Base-by-base conservation (phyloP, 352 stramenopile genomes). In the Globisporangium yorkense region DNA sequence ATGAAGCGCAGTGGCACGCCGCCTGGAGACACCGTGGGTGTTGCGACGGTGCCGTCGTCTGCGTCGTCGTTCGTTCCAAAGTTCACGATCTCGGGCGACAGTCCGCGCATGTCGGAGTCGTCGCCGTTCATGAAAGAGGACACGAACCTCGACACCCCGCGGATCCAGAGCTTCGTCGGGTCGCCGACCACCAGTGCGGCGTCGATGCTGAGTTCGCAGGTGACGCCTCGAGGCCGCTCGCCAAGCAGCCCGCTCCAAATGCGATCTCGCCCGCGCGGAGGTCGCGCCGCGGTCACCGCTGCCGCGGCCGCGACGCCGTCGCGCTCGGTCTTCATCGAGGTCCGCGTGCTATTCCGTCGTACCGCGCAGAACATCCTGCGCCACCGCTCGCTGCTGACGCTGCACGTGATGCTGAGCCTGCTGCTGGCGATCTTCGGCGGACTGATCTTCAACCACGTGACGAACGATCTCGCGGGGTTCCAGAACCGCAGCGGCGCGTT, bases 401-500 rank as follows among this genome's bases (percentile, higher is more conserved):
- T 90, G 35, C 81, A 92, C 50, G 57, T 92, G 53, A 44, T 66
- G 13, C 59, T 92, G 55, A 88, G 77, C 29, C 48, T 89, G 3
- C 57, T 68, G 40, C 66, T 94, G 13, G 81, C 73, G 43, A 59
- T 94, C 9, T 77, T 88, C 51, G 77, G 72, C 13, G 84, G 81
- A 0, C 45, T 89, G 8, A 90, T 92, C 57, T 94, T 94, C 65
- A 86, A 88, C 52, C 70, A 89, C 56, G 80, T 94, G 50, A 84
- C 82, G 31, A 84, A 89, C 51, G 81, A 94, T 47, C 72, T 94
- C 18, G 84, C 84, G 37, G 84, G 84, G 1, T 94, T 94, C 62
- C 84, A 92, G 57, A 94, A 94, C 56, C 81, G 84, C 56, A 92
- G 77, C 51, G 84, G 81, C 37, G 81, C 84, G 20, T 94, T 94